These are phyloP conservation scores for Melanomma pulvis-pyrius DNA, from an alignment of 495 filamentous ascomycete species.

Conservation along the genomic window DNA sequence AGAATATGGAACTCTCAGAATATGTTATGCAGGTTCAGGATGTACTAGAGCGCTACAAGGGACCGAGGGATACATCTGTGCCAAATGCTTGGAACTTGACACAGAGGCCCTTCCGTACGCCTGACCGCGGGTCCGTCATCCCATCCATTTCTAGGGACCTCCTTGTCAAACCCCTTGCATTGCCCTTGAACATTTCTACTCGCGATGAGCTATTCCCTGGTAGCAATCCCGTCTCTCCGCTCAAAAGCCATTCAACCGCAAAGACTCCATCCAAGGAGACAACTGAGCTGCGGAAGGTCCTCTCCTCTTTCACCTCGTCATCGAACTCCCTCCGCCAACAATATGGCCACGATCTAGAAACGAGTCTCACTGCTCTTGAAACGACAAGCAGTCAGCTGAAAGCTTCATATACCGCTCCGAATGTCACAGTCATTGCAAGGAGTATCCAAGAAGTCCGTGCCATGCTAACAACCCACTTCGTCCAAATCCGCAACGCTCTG, in stretches of 20 bases:
- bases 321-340: background rate
- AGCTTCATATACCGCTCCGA: no score
- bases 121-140: background rate
- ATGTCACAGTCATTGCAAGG: background rate
- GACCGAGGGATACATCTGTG: slow-evolving; percentile 27
- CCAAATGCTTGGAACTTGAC: background rate
- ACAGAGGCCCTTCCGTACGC: background rate
- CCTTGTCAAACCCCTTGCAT: background rate
- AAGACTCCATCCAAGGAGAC: background rate
- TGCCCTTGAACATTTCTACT: no score
- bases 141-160: background rate
- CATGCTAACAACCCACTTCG: background rate
- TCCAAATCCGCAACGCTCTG: slow-evolving; percentile 12
- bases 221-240: no score
- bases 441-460: background rate
- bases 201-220: no score
- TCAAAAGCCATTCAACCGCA: no score
- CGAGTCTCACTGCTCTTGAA: slow-evolving; percentile 24
- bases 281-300: background rate
- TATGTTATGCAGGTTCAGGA: slow-evolving; percentile 54
- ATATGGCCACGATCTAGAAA: slow-evolving; percentile 15
- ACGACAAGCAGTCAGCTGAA: no score
- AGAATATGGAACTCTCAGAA: slow-evolving; percentile 51
- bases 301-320: background rate
- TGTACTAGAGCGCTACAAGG: slow-evolving; percentile 53